Evolutionary conservation across 139 green algal species (phyloP).

Genomic region (Chlorella sp.): DNA sequence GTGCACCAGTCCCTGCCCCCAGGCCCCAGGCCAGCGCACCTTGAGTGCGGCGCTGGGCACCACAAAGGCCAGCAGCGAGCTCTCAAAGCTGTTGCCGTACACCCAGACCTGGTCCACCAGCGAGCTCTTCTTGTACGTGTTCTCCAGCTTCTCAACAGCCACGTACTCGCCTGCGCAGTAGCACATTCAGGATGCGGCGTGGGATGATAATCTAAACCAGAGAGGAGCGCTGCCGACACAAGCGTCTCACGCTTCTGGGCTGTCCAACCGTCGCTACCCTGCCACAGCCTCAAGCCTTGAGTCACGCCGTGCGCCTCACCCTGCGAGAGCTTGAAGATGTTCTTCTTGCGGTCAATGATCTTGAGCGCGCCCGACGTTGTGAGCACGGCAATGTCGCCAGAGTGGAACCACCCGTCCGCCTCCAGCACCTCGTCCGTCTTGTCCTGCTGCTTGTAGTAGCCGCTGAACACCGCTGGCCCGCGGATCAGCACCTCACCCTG

Average conservation of each 20-base stretch:
- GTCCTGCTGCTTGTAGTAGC: constrained; percentile 90
- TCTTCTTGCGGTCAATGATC: constrained; percentile 97
- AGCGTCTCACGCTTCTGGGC: too few species aligned
- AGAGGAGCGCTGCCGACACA: too few species aligned
- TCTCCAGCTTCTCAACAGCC: constrained; percentile 93
- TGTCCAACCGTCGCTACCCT: too few species aligned
- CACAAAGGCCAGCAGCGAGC: constrained; percentile 79
- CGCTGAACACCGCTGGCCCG: constrained; percentile 73
- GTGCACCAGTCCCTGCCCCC: background rate
- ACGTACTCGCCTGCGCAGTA: constrained; percentile 94
- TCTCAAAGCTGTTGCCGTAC: constrained; percentile 90
- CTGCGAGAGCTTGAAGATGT: constrained; percentile 99
- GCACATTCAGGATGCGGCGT: too few species aligned
- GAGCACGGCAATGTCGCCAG: constrained; percentile 82
- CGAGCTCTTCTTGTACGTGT: constrained; percentile 74
- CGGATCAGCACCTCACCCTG: constrained; percentile 64
- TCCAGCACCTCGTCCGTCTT: constrained; percentile 46
- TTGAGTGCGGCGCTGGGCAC: constrained; percentile 63
- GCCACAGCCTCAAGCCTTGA: too few species aligned
- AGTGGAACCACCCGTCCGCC: constrained; percentile 59
- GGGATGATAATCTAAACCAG: too few species aligned
- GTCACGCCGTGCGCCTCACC: constrained; percentile 78
- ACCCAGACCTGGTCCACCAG: constrained; percentile 90
- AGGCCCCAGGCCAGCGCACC: background rate
- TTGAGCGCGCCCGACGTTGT: constrained; percentile 64